These are phyloP conservation scores for Lolium perenne DNA, from an alignment of 176 grass and related monocot species.

Conservation along the genomic window DNA sequence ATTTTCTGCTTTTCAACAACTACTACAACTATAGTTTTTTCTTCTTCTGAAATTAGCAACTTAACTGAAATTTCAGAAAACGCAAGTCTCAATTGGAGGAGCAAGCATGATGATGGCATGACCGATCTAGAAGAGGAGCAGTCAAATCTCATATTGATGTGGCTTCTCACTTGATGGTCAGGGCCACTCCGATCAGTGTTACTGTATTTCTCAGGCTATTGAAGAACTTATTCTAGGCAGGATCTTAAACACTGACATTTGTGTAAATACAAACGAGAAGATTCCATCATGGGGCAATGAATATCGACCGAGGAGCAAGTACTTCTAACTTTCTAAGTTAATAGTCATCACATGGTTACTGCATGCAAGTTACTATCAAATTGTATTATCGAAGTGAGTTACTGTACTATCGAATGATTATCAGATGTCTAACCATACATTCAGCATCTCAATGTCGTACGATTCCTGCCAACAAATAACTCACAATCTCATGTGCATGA, in stretches of 20 bases:
- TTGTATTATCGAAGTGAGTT: not conserved
- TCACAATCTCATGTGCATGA: constrained; percentile 16
- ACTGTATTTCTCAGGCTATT: not conserved
- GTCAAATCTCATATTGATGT: not conserved
- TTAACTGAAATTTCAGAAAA: not conserved
- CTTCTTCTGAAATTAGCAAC: not conserved
- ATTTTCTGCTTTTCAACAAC: too few species aligned
- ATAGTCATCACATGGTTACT: not conserved
- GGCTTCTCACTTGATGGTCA: not conserved
- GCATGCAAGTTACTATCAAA: not conserved
- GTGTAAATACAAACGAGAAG: not conserved
- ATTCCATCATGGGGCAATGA: not conserved
- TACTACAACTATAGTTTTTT: too few species aligned
- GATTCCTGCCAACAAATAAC: constrained; percentile 7
- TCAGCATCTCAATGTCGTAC: constrained; percentile 11
- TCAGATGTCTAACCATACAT: not conserved
- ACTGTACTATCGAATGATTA: not conserved
- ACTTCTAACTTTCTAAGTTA: not conserved
- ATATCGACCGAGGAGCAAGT: not conserved
- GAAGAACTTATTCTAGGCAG: not conserved
- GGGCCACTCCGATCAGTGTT: not conserved
- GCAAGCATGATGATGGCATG: too few species aligned
- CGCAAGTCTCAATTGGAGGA: not conserved
- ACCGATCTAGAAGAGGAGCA: not conserved
- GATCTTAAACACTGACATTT: not conserved